Evolutionary conservation across 768 basidiomycete genomes (phyloP), one percentile per base, ranked within the genome.

Genomic region (Russula ochroleuca): DNA sequence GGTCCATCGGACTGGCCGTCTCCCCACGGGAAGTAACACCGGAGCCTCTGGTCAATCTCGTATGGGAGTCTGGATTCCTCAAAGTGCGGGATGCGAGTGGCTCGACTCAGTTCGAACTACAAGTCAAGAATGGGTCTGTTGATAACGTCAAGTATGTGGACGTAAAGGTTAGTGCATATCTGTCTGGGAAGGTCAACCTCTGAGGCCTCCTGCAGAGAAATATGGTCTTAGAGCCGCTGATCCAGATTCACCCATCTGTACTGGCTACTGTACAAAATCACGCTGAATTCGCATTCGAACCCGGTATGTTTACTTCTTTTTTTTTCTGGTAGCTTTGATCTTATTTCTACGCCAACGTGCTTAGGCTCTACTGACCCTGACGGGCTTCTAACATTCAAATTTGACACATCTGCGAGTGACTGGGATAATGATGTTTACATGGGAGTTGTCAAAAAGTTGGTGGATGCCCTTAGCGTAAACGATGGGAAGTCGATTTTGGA

Each of bases 331-430:
- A 10, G 5, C 28, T 35, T 48, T 53, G 2, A 40, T n/a, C 50
- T 47, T 53, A 64, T 13, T 37, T 50, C 31, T 23, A 19, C 23
- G 14, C 23, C 48, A 31, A 55, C 19, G 10, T 43, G 14, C 17
- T 21, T 38, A 64, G 63, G 59, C 25, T 49, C 63, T 9, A 3
- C 31, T 47, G 9, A 56, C 21, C 10, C 33, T 21, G 38, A 60
- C 11, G 58, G 59, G n/a, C 17, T 40, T 28, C 53, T 64, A 21
- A 64, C 59, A 28, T 64, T 64, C 53, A 64, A 64, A 38, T 64
- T 64, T 28, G 53, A 61, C 54, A 17, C 40, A 17, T 15, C 7
- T n/a, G 52, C 53, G 50, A 56, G 23, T 17, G 52, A 15, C 15
- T 64, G 58, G 59, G 59, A 64, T 28, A 7, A 7, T 31, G 31